A percentile compares a stretch with the other conserved stretches of the same genome.
phyloP scores from a whole-genome alignment of 768 basidiomycete genomes.

The Lactifluus piperatus region DNA sequence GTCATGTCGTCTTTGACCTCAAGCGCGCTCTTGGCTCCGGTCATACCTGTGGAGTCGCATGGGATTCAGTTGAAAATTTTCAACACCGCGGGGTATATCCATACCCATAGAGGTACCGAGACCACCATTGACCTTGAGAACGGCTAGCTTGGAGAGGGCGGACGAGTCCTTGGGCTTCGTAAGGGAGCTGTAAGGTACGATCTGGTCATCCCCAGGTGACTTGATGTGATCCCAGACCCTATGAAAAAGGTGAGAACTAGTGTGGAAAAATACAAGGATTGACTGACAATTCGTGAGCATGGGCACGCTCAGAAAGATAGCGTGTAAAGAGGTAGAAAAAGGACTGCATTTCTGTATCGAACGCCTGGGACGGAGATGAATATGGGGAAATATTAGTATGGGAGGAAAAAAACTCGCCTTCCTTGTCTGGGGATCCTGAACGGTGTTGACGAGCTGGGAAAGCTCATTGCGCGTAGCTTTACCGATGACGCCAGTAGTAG shows the following conservation, averaged over 20 bases:
- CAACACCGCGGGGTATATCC: slow-evolving; percentile 1
- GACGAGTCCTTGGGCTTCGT: slow-evolving; percentile 35
- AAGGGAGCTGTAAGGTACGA: slow-evolving; percentile 50
- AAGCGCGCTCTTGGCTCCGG: slow-evolving; percentile 60
- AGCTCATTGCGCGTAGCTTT: slow-evolving; percentile 99
- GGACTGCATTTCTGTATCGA: slow-evolving; percentile 92
- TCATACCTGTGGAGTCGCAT: slow-evolving; percentile 33
- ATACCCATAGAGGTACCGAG: slow-evolving; percentile 57
- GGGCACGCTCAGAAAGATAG: slow-evolving; percentile 83
- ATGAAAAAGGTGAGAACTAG: slow-evolving; percentile 15
- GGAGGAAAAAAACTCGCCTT: slow-evolving; percentile 44
- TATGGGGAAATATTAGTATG: not conserved
- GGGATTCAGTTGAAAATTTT: not conserved
- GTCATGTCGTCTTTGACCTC: slow-evolving; percentile 69
- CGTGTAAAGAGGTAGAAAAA: slow-evolving; percentile 96
- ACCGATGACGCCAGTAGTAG: slow-evolving; percentile 57
- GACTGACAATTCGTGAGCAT: slow-evolving; percentile 71
- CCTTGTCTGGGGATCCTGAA: slow-evolving; percentile 70
- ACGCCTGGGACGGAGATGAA: slow-evolving; percentile 42
- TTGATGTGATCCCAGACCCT: slow-evolving; percentile 39
- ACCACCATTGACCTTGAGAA: slow-evolving; percentile 73
- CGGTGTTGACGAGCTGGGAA: slow-evolving; percentile 81
- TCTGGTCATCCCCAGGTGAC: slow-evolving; percentile 54
- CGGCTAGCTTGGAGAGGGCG: slow-evolving; percentile 61
- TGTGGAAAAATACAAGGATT: not conserved